Evolutionary conservation across 495 filamentous ascomycete species (phyloP).

Genomic region (Aspergillus nanangensis): DNA sequence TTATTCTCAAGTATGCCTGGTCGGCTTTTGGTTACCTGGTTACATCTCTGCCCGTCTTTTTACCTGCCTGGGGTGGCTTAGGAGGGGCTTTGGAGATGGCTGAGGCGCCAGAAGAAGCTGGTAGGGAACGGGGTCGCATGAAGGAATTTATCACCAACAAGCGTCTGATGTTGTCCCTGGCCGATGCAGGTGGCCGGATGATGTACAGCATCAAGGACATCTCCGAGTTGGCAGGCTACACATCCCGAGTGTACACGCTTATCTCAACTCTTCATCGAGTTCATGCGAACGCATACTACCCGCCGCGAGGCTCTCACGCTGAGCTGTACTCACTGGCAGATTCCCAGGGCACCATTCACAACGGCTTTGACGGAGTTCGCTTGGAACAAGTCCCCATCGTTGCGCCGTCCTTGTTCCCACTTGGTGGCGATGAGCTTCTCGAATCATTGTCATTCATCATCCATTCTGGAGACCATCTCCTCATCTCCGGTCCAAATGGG

Average conservation of each 20-base stretch:
- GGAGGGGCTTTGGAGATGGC: slow-evolving; percentile 65
- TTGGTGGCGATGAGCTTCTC: slow-evolving; percentile 86
- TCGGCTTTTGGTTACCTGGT: slow-evolving; percentile 94
- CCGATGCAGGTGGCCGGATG: slow-evolving; percentile 94
- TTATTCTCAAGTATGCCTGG: slow-evolving; percentile 98
- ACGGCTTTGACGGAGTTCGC: slow-evolving; percentile 89
- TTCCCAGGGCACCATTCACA: slow-evolving; percentile 87
- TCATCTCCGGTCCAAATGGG: slow-evolving; percentile 94
- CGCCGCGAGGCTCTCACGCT: slow-evolving; percentile 57
- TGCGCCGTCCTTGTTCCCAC: slow-evolving; percentile 71
- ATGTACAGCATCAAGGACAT: slow-evolving; percentile 99
- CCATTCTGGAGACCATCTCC: slow-evolving; percentile 82
- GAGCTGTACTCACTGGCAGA: slow-evolving; percentile 87
- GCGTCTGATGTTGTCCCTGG: slow-evolving; percentile 93
- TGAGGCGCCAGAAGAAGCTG: slow-evolving; percentile 34
- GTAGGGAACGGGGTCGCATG: slow-evolving; percentile 80
- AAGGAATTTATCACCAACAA: slow-evolving; percentile 99
- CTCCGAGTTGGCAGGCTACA: slow-evolving; percentile 94
- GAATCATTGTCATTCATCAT: slow-evolving; percentile 85
- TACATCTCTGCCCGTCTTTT: slow-evolving; percentile 87
- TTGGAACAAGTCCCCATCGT: slow-evolving; percentile 93
- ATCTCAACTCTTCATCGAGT: slow-evolving; percentile 93
- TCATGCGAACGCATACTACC: slow-evolving; percentile 82
- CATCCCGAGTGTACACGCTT: slow-evolving; percentile 90
- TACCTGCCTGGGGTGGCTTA: slow-evolving; percentile 89